A percentile compares a stretch with the other conserved stretches of the same genome.
These are phyloP conservation scores for Zopfochytrium polystomum DNA, from an alignment of 371 early-diverging fungal species.

Conservation along the genomic window DNA sequence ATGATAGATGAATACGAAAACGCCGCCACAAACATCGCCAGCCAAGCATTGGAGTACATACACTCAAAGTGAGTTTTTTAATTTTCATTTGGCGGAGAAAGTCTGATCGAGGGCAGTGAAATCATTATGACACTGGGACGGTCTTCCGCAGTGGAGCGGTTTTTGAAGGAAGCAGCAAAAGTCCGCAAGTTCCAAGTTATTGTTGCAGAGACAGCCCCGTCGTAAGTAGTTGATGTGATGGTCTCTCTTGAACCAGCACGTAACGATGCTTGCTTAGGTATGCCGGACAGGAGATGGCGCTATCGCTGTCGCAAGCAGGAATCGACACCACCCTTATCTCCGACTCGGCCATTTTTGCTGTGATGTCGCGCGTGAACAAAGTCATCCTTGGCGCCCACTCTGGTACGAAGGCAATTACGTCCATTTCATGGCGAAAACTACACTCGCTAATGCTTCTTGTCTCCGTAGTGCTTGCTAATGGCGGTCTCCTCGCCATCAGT, in stretches of 20 bases:
- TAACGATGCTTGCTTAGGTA: constrained; percentile 36
- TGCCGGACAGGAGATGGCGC: constrained; percentile 83
- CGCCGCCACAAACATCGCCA: constrained; percentile 68
- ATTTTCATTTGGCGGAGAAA: constrained; percentile 1
- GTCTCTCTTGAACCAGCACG: not conserved
- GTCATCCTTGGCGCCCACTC: constrained; percentile 93
- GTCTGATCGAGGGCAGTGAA: constrained; percentile 59
- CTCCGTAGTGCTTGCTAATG: constrained; percentile 79
- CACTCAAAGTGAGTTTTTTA: constrained; percentile 71
- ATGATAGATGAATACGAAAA: constrained; percentile 77
- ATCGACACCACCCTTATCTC: constrained; percentile 91
- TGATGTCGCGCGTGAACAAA: constrained; percentile 96
- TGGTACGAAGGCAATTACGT: constrained; percentile 40
- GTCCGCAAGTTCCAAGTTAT: constrained; percentile 90
- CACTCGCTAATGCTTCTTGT: not conserved
- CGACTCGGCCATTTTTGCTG: constrained; percentile 91
- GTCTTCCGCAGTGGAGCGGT: constrained; percentile 81
- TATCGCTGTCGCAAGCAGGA: constrained; percentile 68
- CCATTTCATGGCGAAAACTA: not conserved
- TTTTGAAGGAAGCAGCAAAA: constrained; percentile 80
- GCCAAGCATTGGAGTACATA: constrained; percentile 80
- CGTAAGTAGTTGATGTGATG: constrained; percentile 46
- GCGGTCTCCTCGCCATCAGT: constrained; percentile 79
- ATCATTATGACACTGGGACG: constrained; percentile 91
- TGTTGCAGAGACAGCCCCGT: constrained; percentile 87